Base-by-base conservation (phyloP, 768 basidiomycete species). In the Podaxis sp. region DNA sequence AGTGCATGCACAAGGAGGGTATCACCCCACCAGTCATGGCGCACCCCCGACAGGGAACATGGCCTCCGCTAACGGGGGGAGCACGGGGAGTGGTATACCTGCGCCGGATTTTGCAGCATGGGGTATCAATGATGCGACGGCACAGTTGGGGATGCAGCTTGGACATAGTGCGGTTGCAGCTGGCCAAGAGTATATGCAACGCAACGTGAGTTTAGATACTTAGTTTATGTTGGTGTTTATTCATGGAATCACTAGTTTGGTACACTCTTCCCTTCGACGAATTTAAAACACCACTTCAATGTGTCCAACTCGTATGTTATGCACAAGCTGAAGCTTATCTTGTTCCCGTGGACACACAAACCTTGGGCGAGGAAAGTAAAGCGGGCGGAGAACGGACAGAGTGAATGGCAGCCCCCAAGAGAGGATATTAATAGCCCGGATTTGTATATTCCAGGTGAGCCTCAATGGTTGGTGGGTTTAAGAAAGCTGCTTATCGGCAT, bases 381-480 rank as follows among this genome's bases (percentile, higher is more conserved):
- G 56, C 82, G 91, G 55, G 81, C 85, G 22, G 90, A 93, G 70
- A 79, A 87, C 65, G 75, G 80, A 0, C 83, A 86, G 68, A 84
- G 84, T 3, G 92, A 96, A 69, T 99, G 88, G 86, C 86, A 90
- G 58, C 79, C 93, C 3, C 97, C 97, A 2, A 79, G 96, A 58
- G 95, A 98, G 38, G 97, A 99, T 70, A 85, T 99, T 67, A 99
- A 99, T 69, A 90, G 87, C 60, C 97, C 97, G 0, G 97, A 99
- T 76, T 77, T 99, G 20, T 99, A 99, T 73, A 99, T 99, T 65
- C 97, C 97, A 2, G 80, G 95, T 95, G 40, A 59, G 64, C 61
- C 46, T 3, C 26, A 13, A 24, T 60, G 26, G 50, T 46, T 57
- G 11, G 64, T 44, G 15, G 36, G 2, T 8, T 10, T 28, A 22